These are phyloP conservation scores for Lasiosphaeria hispida DNA, from an alignment of 495 filamentous ascomycete genomes.

Conservation along the genomic window DNA sequence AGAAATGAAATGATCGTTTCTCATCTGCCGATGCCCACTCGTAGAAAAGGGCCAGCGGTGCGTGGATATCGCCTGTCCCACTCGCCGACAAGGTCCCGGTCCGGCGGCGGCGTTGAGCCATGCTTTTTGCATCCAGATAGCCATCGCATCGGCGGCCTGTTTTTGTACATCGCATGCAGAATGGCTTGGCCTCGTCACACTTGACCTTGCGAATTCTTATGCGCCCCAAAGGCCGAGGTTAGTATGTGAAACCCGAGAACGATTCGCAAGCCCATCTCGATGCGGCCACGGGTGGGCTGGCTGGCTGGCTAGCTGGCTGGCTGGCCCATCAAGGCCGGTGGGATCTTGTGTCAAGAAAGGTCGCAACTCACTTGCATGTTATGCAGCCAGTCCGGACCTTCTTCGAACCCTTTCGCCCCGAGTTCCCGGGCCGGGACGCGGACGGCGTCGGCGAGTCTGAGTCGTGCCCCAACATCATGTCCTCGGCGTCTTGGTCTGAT, in stretches of 20 bases:
- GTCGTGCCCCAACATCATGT: conserved; percentile 20
- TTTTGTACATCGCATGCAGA: conserved; percentile 44
- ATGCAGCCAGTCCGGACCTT: conserved; percentile 38
- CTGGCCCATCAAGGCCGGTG: neutral
- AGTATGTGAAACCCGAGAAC: conserved; percentile 1
- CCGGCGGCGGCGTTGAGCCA: conserved; percentile 30
- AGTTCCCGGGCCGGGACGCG: conserved; percentile 15
- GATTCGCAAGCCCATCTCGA: neutral
- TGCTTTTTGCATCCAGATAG: conserved; percentile 34
- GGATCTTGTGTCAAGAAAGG: too few species aligned
- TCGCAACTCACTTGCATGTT: conserved; percentile 35
- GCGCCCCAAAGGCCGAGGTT: conserved; percentile 13
- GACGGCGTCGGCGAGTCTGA: conserved; percentile 28
- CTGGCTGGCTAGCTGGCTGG: neutral
- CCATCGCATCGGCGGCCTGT: conserved; percentile 47
- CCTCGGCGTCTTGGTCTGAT: conserved; percentile 7
- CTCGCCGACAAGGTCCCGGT: conserved; percentile 10
- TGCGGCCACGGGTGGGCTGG: neutral
- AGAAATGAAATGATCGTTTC: conserved; percentile 51
- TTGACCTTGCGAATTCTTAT: conserved; percentile 42
- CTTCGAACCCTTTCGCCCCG: conserved; percentile 35
- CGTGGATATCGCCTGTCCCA: conserved; percentile 14
- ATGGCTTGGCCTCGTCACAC: conserved; percentile 44
- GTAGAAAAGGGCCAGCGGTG: conserved; percentile 20
- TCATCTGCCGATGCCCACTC: conserved; percentile 35